Base-by-base conservation (phyloP, 345 rosid species). In the Pugionium cornutum region DNA sequence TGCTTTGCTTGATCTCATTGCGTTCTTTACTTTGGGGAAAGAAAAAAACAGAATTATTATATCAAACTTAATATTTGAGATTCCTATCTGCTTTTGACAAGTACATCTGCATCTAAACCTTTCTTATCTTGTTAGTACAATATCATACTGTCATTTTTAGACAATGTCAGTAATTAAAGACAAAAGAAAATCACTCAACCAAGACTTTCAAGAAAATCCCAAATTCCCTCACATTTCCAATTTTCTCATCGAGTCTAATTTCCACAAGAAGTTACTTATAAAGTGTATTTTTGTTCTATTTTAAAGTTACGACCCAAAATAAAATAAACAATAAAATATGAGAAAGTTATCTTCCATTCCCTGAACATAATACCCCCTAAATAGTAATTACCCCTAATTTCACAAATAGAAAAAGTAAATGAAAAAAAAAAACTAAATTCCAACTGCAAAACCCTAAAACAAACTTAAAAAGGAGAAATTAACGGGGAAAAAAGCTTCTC, bases 401-500 rank as follows among this genome's bases (percentile, higher is more conserved):
- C 68, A 74, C 74, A 67, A 67, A 9, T 28, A 4, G 35, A 57
- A 8, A 26, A 27, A 3, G 28, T 18, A 7, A 36, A 9, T 10
- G n/a, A n/a, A 25, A 48, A 53, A 4, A 48, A 67, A 27, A 47
- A 1, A 28, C 69, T 67, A 74, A 67, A 67, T 60, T 54, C 50
- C 58, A 67, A 53, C 68, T 67, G 63, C 68, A 73, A 73, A 74
- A 74, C 68, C 77, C 68, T 67, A 67, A 67, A 67, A 53, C 56
- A 66, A n/a, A 46, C 68, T 66, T 53, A 4, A 40, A 56, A 18
- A 10, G 50, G 18, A 46, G 27, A 58, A 58, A 48, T 47, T 18
- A 48, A 46, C 7, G 9, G 46, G 32, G 26, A 43, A 41, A 48
- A 46, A 54, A 25, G 56, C 32, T 53, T 54, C 57, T 48, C 61